These are phyloP conservation scores for Fusarium fujikuroi DNA, from an alignment of 2,329 filamentous ascomycete species.

Conservation along the genomic window DNA sequence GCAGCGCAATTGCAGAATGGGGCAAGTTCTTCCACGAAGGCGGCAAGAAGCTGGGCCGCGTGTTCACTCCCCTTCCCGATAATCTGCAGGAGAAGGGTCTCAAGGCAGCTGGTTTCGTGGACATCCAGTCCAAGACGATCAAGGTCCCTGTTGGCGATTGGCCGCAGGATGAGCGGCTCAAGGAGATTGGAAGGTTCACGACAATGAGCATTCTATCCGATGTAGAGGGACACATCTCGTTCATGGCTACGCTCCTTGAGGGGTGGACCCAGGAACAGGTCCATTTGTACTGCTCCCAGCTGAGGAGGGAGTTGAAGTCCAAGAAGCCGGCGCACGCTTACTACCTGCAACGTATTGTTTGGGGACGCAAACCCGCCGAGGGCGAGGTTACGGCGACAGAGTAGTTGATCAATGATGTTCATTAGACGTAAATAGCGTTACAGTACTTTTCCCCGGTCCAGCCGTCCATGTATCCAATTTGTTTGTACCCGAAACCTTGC, in stretches of 20 bases:
- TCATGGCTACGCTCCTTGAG: conserved; percentile 49
- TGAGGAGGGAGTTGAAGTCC: conserved; percentile 46
- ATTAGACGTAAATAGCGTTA: conserved; percentile 24
- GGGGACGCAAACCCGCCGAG: conserved; percentile 27
- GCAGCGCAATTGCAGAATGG: conserved; percentile 44
- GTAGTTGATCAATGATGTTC: conserved; percentile 8
- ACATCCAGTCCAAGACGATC: conserved; percentile 35
- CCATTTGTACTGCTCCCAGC: conserved; percentile 47
- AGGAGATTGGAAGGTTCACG: conserved; percentile 42
- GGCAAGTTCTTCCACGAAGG: conserved; percentile 44
- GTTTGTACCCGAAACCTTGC: neutral
- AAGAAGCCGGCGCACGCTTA: conserved; percentile 44
- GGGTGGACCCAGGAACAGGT: conserved; percentile 51
- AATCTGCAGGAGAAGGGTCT: conserved; percentile 34
- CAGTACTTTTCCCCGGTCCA: conserved; percentile 20
- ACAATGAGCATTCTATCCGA: conserved; percentile 50
- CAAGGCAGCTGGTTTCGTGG: conserved; percentile 33
- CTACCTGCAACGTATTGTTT: conserved; percentile 46
- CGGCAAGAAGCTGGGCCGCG: conserved; percentile 45
- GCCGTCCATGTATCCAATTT: conserved; percentile 16
- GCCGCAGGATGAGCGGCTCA: conserved; percentile 29
- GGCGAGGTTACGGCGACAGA: neutral
- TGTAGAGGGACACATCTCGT: conserved; percentile 48
- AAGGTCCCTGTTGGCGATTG: conserved; percentile 38
- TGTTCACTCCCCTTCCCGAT: conserved; percentile 36